Percentiles rank a stretch among this genome's conserved stretches.
Evolutionary conservation across 176 grass and related monocot genomes (phyloP).

Genomic region (Lolium multiflorum): DNA sequence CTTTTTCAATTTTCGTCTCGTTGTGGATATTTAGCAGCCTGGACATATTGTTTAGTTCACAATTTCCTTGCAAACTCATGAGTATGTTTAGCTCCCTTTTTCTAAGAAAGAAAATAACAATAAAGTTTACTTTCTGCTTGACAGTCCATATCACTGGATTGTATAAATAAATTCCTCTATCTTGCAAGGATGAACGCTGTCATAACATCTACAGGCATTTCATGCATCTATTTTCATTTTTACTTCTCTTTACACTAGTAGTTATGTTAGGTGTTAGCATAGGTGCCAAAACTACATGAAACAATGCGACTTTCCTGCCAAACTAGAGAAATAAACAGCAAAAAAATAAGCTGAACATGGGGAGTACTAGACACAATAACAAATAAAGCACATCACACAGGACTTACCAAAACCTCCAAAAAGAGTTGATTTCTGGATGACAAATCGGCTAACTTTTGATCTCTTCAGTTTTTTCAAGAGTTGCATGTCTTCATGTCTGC

Average conservation of each 20-base stretch:
- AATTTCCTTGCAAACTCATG: not conserved
- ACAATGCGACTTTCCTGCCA: conserved; percentile 19
- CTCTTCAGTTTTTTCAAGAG: conserved; percentile 85
- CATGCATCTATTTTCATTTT: conserved; percentile 7
- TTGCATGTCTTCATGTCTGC: conserved; percentile 75
- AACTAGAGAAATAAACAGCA: conserved; percentile 10
- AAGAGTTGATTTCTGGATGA: conserved; percentile 85
- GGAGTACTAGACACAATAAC: not conserved
- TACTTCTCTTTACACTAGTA: conserved; percentile 15
- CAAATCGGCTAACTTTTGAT: conserved; percentile 80
- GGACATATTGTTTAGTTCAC: not conserved
- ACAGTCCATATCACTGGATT: not conserved
- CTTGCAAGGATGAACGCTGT: not conserved
- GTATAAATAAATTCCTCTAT: conserved; percentile 19
- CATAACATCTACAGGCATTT: conserved; percentile 11
- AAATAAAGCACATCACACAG: not conserved
- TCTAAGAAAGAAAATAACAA: not conserved
- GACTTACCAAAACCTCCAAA: conserved; percentile 73
- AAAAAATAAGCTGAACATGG: conserved; percentile 17
- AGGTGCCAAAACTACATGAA: conserved; percentile 10
- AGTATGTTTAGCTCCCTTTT: not conserved
- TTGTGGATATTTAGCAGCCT: not conserved
- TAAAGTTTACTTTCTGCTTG: not conserved
- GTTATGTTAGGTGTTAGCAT: conserved; percentile 8
- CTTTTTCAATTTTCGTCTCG: not conserved